Evolutionary conservation across 75 land plant genomes (phyloP).

Genomic region (Selaginella tamariscina): DNA sequence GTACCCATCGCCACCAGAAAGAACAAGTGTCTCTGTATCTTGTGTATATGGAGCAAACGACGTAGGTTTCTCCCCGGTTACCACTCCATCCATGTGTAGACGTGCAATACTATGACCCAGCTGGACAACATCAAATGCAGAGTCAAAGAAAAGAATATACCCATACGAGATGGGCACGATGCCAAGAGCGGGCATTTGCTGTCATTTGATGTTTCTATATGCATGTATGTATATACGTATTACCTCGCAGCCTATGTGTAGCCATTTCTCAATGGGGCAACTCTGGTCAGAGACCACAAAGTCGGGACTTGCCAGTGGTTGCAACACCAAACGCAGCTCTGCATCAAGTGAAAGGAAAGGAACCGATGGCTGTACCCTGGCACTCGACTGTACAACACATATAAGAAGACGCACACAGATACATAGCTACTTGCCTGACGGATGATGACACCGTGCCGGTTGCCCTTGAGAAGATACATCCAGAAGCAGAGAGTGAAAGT

Average conservation of each 20-base stretch:
- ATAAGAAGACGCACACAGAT: slow-evolving; percentile 55
- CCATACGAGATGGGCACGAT: not conserved
- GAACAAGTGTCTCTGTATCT: not conserved
- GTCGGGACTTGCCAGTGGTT: slow-evolving; percentile 18
- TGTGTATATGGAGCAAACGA: slow-evolving; percentile 15
- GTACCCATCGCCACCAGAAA: slow-evolving; percentile 36
- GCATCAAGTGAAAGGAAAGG: slow-evolving; percentile 54
- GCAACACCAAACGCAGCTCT: slow-evolving; percentile 42
- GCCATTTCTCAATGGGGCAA: slow-evolving; percentile 65
- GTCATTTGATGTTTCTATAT: not conserved
- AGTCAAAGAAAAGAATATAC: not conserved
- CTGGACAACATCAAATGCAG: slow-evolving; percentile 25
- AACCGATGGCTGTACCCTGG: slow-evolving; percentile 23
- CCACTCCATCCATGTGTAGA: slow-evolving; percentile 54
- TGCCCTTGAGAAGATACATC: slow-evolving; percentile 47
- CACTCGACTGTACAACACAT: slow-evolving; percentile 17
- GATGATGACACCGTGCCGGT: slow-evolving; percentile 25
- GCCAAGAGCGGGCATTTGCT: not conserved
- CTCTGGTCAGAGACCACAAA: slow-evolving; percentile 28
- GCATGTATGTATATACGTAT: too few relatives aligned
- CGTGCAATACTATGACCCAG: slow-evolving; percentile 34
- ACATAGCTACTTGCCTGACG: slow-evolving; percentile 36
- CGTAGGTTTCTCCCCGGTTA: slow-evolving; percentile 43
- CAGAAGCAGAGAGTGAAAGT: slow-evolving; percentile 54
- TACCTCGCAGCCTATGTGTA: slow-evolving; percentile 90